Conservation (phyloP, 179 eudicot genomes). For the Silene noctiflora region DNA sequence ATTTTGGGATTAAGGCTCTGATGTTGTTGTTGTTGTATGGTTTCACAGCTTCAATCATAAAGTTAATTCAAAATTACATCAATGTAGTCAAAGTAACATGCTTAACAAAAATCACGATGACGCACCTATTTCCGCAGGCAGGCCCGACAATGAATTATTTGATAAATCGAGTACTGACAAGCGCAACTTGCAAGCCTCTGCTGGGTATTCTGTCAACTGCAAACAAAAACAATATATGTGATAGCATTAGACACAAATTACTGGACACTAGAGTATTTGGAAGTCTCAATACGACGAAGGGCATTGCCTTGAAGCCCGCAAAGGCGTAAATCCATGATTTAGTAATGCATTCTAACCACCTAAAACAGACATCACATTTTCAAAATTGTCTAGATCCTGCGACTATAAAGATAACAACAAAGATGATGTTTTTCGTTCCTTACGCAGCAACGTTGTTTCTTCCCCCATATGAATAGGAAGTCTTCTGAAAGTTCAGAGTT, state of each 20-base stretch:
- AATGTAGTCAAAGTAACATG: not conserved
- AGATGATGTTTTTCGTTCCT: not conserved
- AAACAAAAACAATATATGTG: conserved; percentile 21
- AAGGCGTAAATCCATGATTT: not conserved
- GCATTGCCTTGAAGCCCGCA: conserved; percentile 2
- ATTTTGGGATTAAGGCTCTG: too few species aligned
- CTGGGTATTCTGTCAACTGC: conserved; percentile 84
- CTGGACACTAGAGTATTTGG: not conserved
- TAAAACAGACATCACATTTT: not conserved
- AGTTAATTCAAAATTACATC: not conserved
- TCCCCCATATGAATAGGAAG: too few species aligned
- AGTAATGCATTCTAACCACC: conserved; percentile 6
- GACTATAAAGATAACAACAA: not conserved
- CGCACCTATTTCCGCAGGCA: conserved; percentile 96
- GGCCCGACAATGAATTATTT: conserved; percentile 87
- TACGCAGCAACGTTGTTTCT: too few species aligned
- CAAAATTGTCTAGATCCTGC: not conserved
- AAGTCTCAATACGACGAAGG: not conserved
- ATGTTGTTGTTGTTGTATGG: too few species aligned
- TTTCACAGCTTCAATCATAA: not conserved
- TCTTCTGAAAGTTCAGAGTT: not conserved
- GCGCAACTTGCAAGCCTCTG: conserved; percentile 76
- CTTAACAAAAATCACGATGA: conserved; percentile 22
- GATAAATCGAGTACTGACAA: conserved; percentile 83
- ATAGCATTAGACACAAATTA: conserved; percentile 5